Base-by-base conservation (phyloP, 169 alveolate genomes). In the Cryptosporidium ubiquitum region DNA sequence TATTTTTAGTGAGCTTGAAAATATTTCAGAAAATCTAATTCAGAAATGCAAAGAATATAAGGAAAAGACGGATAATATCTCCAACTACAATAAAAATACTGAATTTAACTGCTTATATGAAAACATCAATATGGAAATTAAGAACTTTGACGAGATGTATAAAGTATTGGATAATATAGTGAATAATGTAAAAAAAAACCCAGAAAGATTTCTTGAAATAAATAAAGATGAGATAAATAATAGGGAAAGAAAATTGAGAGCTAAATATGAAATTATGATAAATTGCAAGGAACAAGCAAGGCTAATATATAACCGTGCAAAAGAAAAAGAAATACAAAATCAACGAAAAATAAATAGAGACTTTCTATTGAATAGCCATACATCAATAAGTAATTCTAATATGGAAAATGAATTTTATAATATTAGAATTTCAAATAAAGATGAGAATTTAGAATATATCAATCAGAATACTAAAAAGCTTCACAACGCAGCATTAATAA, bases 1-100 rank as follows among this genome's bases (percentile, higher is more conserved):
- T n/a, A n/a, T n/a, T 29, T 40, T 26, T 47, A 79, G 89, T 39
- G 89, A 79, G 44, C 47, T 79, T 42, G 89, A 79, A 44, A 6
- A 64, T 14, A 66, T 31, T 57, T 18, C 58, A 18, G 89, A 61
- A 44, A 61, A 29, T 6, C 5, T 79, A 47, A 64, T 23, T 44
- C 66, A 58, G 18, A 20, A 58, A 33, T 71, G 69, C 20, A 16
- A 51, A 18, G 55, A 47, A 12, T 39, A n/a, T 23, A 79, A 60
- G 39, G 75, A 35, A 37, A 61, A 58, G 14, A 0, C 33, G 35
- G 12, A 39, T 10, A 23, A 42, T 1, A 66, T n/a, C 10, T 26
- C 16, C 14, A 47, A 58, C 29, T 60, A 61, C 49, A 55, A 47
- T 39, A 6, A 55, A 14, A 0, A 55, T 16, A 49, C 14, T 0